These are phyloP conservation scores for Simmondsia chinensis DNA, from an alignment of 148 eudicot genomes.

Conservation along the genomic window DNA sequence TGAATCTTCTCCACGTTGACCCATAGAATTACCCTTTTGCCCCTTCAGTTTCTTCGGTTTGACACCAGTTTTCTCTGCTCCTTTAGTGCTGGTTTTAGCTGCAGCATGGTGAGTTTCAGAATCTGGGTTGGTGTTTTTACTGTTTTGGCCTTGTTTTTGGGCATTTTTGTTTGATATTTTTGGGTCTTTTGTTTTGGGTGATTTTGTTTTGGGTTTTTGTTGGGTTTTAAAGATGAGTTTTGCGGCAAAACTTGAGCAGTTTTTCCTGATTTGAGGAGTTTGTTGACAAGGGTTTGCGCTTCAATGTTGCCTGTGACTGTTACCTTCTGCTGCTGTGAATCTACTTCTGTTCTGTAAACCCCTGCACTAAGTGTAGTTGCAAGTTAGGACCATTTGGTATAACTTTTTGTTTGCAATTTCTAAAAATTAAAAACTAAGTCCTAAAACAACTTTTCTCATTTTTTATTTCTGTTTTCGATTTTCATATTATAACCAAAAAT, in stretches of 20 bases:
- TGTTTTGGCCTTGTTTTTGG: neutral
- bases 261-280: slow-evolving; percentile 48
- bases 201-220: slow-evolving; percentile 18
- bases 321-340: slow-evolving; percentile 55
- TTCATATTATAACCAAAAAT: no score
- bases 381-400: no score
- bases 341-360: slow-evolving; percentile 58
- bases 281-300: slow-evolving; percentile 45
- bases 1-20: slow-evolving; percentile 14
- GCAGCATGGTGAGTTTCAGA: slow-evolving; percentile 4
- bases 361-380: no score
- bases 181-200: slow-evolving; percentile 20
- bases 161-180: slow-evolving; percentile 1
- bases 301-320: slow-evolving; percentile 56
- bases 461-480: no score
- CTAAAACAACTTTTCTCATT: no score
- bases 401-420: no score
- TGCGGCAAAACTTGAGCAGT: slow-evolving; percentile 60
- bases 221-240: slow-evolving; percentile 13
- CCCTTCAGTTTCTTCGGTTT: slow-evolving; percentile 42
- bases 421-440: no score
- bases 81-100: neutral
- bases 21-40: slow-evolving; percentile 23
- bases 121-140: slow-evolving; percentile 9
- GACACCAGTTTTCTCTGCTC: slow-evolving; percentile 20